Evolutionary conservation across 371 early-diverging fungal genomes (phyloP), one percentile per base, ranked within the genome.

Genomic region (Parasitella parasitica): DNA sequence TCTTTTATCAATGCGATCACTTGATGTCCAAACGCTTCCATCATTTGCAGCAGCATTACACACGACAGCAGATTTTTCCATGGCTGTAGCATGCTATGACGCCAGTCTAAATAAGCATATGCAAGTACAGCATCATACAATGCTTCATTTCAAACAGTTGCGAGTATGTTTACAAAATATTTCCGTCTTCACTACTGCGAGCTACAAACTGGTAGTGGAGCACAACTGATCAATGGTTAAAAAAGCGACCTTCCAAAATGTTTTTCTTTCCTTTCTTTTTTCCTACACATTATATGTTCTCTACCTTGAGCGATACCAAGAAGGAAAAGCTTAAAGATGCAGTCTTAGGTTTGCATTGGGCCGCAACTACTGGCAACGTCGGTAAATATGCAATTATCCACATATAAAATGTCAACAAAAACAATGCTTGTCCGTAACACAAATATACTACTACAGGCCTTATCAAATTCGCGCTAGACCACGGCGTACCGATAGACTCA

Each of bases 331-430:
- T 61, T 20, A 76, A 70, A 43, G 76, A 74, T 32, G 58, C 61
- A 18, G 57, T 69, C 6, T 71, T 88, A 22, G 86, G 86, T 20
- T 73, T 88, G 15, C 88, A 86, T 66, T 81, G 82, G 64, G 88
- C 84, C 9, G 81, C 86, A 15, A 85, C 81, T n/a, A 83, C 78
- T 34, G 88, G 88, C 41, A 88, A 88, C 62, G 70, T 88, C 46
- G 88, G 88, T 82, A 78, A 71, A 65, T 49, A 22, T 48, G 0
- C 11, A 49, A 36, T 41, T 6, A 16, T 57, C 11, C 11, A 32
- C 12, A 57, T 34, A 13, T 20, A 28, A 5, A 52, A n/a, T n/a
- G n/a, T n/a, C n/a, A n/a, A n/a, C n/a, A 22, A 59, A 28, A 18
- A 4, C 4, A 6, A 11, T 4, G 34, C 18, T 50, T 54, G 22